A percentile compares a stretch with the other conserved stretches of the same genome.
Conservation (phyloP, 2,329 filamentous ascomycete species). For the Aciculosporium take region DNA sequence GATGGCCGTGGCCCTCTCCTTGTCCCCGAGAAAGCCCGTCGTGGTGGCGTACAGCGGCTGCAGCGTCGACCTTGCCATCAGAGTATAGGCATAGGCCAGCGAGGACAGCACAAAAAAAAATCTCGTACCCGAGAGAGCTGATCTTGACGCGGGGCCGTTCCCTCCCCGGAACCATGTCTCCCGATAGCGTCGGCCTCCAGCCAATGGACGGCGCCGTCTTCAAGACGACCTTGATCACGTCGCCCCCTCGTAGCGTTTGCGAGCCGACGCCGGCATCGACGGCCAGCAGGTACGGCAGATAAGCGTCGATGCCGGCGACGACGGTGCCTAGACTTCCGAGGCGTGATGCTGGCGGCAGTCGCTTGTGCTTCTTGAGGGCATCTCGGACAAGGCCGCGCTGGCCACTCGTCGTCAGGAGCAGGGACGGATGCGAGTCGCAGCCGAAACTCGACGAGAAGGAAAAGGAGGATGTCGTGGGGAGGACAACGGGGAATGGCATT, state of each 20-base stretch:
- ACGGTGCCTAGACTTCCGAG: conserved; percentile 56
- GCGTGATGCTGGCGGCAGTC: conserved; percentile 59
- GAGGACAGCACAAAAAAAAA: conserved; percentile 67
- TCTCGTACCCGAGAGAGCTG: conserved; percentile 65
- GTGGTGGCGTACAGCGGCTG: conserved; percentile 57
- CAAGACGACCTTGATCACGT: conserved; percentile 54
- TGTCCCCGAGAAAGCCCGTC: conserved; percentile 42
- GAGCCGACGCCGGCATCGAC: conserved; percentile 58
- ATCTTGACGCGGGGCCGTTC: conserved; percentile 55
- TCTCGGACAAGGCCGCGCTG: conserved; percentile 72
- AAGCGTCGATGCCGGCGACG: conserved; percentile 54
- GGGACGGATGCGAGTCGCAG: conserved; percentile 75
- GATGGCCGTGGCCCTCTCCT: conserved; percentile 57
- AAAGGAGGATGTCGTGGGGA: conserved; percentile 82
- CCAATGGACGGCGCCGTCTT: conserved; percentile 48
- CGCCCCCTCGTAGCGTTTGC: conserved; percentile 26
- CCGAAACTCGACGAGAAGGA: conserved; percentile 65
- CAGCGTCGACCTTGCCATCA: conserved; percentile 58
- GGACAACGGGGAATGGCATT: conserved; percentile 82
- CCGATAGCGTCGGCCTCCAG: conserved; percentile 73
- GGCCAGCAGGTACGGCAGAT: conserved; percentile 71
- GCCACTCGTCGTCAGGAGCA: conserved; percentile 70
- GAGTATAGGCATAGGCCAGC: conserved; percentile 58
- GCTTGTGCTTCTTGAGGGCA: conserved; percentile 77
- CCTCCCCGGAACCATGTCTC: conserved; percentile 46